Evolutionary conservation across 176 grass and related monocot species (phyloP), one percentile per base, ranked within the genome.

Genomic region (Carex littledalei): DNA sequence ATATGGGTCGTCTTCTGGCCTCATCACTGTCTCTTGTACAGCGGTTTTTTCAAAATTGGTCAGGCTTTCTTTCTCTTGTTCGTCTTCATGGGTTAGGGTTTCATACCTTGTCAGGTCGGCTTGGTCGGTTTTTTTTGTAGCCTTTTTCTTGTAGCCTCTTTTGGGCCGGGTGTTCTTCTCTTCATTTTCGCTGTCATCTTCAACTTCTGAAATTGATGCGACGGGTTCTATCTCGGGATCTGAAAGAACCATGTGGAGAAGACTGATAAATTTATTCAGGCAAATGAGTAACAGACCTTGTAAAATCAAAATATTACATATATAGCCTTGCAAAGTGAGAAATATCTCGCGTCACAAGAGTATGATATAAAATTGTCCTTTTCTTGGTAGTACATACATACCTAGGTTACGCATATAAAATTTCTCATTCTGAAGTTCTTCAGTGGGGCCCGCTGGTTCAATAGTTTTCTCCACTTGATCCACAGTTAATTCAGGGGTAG

Each of bases 401-500:
- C 92, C 92, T 92, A 94, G 90, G 67, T 91, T 92, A 9, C 70
- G 83, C 17, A 55, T 62, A 86, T 84, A 89, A 84, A 73, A 87
- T 79, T 84, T 86, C 9, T 77, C 84, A 58, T 31, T 82, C 57
- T 91, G 89, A 74, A 87, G 26, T 43, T 92, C 88, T 86, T 90
- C 72, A 84, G 85, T 13, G 15, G 41, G 50, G 11, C 45, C 17
- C 22, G 3, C 21, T 56, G 11, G 13, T 55, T 79, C 47, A 1
- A 15, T 54, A 79, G 47, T 56, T 70, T 4, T n/a, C 16, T 41
- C 67, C 16, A 6, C 34, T 56, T 62, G 26, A 17, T 39, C 77
- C 17, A 22, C 41, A 21, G 18, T 14, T 12, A 77, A 53, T 43
- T 77, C 18, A 81, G 89, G 79, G 70, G 43, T 81, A 82, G 31